These are phyloP conservation scores for Truncatella angustata DNA, from an alignment of 2,329 filamentous ascomycete genomes.

Conservation along the genomic window DNA sequence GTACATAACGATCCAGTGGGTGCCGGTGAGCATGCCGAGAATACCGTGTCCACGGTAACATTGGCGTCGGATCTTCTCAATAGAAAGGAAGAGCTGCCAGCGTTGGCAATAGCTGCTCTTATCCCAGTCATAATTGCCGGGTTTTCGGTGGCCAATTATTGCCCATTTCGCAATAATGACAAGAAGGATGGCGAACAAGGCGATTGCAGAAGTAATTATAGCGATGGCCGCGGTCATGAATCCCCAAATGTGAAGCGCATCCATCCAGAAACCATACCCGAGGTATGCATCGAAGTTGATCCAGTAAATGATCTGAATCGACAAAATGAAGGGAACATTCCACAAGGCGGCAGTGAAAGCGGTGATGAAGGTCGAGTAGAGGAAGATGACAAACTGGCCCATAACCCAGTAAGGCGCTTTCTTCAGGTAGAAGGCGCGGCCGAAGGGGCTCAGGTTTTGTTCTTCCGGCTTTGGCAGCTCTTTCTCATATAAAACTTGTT, in stretches of 20 bases:
- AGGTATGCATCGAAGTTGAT: slow-evolving; percentile 1
- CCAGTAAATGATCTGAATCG: slow-evolving; percentile 40
- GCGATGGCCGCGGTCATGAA: slow-evolving; percentile 39
- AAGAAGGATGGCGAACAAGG: slow-evolving; percentile 39
- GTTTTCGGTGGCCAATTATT: slow-evolving; percentile 46
- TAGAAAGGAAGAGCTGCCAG: slow-evolving; percentile 53
- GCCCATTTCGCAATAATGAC: slow-evolving; percentile 50
- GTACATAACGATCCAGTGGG: slow-evolving; percentile 50
- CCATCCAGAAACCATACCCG: slow-evolving; percentile 14
- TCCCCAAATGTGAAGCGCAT: slow-evolving; percentile 36
- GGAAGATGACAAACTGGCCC: slow-evolving; percentile 44
- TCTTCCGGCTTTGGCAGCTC: not conserved
- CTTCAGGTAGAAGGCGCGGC: slow-evolving; percentile 52
- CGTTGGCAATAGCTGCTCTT: slow-evolving; percentile 55
- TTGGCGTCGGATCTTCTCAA: slow-evolving; percentile 48
- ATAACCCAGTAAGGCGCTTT: slow-evolving; percentile 50
- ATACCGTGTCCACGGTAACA: slow-evolving; percentile 51
- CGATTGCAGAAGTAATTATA: slow-evolving; percentile 40
- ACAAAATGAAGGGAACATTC: slow-evolving; percentile 46
- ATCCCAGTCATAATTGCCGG: slow-evolving; percentile 58
- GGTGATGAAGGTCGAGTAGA: slow-evolving; percentile 46
- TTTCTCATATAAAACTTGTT: not conserved
- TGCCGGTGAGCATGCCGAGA: slow-evolving; percentile 51
- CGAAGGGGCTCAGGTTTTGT: slow-evolving; percentile 39
- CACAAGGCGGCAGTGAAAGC: slow-evolving; percentile 49